Percentiles rank a stretch among this genome's conserved stretches.
These are phyloP conservation scores for Breynia disticha DNA, from an alignment of 441 rosid genomes.

Conservation along the genomic window DNA sequence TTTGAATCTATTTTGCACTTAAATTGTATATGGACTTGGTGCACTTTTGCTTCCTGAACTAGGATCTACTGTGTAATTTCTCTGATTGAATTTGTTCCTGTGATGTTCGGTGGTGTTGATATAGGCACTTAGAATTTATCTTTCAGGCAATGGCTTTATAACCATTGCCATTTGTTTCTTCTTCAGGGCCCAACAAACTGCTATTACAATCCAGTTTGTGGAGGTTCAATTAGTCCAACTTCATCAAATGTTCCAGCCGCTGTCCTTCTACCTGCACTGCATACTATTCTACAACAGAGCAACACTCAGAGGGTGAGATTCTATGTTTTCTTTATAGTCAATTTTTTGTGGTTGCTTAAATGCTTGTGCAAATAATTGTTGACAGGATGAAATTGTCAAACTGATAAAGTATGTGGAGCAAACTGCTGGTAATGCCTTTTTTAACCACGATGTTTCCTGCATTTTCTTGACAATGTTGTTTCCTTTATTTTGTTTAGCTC, in stretches of 20 bases:
- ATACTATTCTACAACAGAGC: slow-evolving; percentile 78
- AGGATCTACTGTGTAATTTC: neutral
- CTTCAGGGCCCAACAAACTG: slow-evolving; percentile 61
- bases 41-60: neutral
- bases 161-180: slow-evolving; percentile 26
- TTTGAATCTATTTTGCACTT: too few relatives aligned
- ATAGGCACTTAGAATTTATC: slow-evolving; percentile 31
- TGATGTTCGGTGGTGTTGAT: slow-evolving; percentile 8
- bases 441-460: slow-evolving; percentile 3
- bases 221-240: slow-evolving; percentile 40
- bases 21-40: too few relatives aligned
- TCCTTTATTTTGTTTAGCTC: neutral
- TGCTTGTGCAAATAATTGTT: slow-evolving; percentile 13
- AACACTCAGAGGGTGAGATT: slow-evolving; percentile 62
- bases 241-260: slow-evolving; percentile 34
- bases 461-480: too few relatives aligned
- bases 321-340: slow-evolving; percentile 4
- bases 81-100: slow-evolving; percentile 3
- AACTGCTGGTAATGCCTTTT: slow-evolving; percentile 48
- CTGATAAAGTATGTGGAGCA: slow-evolving; percentile 75
- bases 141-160: slow-evolving; percentile 34
- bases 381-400: slow-evolving; percentile 84
- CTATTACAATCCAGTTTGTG: slow-evolving; percentile 34
- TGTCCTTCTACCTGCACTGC: slow-evolving; percentile 65
- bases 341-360: slow-evolving; percentile 3